Evolutionary conservation across 352 stramenopile genomes (phyloP).

Genomic region (Globisporangium echinulatum): DNA sequence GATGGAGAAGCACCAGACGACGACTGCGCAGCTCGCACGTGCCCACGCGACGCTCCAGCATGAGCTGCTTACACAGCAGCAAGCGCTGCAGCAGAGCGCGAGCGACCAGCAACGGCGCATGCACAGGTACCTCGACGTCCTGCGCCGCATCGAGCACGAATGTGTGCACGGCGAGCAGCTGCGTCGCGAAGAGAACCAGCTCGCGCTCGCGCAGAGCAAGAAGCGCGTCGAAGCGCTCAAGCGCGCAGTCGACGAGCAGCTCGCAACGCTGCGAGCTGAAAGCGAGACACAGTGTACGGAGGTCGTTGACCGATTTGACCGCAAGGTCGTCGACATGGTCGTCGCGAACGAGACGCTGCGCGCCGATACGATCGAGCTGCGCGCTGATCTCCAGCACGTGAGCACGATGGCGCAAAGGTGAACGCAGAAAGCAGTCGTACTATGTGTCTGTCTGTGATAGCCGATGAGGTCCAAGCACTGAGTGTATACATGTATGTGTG

Average conservation of each 20-base stretch:
- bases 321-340: constrained; percentile 32
- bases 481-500: neutral
- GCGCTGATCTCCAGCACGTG: constrained; percentile 21
- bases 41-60: constrained; percentile 23
- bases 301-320: constrained; percentile 31
- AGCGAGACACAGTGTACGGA: constrained; percentile 17
- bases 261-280: constrained; percentile 18
- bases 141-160: constrained; percentile 34
- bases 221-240: constrained; percentile 20
- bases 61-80: constrained; percentile 19
- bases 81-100: constrained; percentile 20
- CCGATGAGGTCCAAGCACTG: neutral
- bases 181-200: constrained; percentile 25
- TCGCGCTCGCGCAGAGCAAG: constrained; percentile 22
- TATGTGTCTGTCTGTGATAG: constrained; percentile 1
- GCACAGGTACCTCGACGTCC: constrained; percentile 27
- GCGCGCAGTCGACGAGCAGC: constrained; percentile 19
- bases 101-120: constrained; percentile 25
- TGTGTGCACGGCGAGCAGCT: constrained; percentile 25
- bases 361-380: constrained; percentile 35
- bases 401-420: constrained; percentile 10
- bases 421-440: neutral
- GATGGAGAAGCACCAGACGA: constrained; percentile 37
- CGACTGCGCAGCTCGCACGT: constrained; percentile 20
- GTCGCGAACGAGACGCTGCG: constrained; percentile 32